These are phyloP conservation scores for Tylopilus vinaceipallidus DNA, from an alignment of 768 basidiomycete species.

Conservation along the genomic window DNA sequence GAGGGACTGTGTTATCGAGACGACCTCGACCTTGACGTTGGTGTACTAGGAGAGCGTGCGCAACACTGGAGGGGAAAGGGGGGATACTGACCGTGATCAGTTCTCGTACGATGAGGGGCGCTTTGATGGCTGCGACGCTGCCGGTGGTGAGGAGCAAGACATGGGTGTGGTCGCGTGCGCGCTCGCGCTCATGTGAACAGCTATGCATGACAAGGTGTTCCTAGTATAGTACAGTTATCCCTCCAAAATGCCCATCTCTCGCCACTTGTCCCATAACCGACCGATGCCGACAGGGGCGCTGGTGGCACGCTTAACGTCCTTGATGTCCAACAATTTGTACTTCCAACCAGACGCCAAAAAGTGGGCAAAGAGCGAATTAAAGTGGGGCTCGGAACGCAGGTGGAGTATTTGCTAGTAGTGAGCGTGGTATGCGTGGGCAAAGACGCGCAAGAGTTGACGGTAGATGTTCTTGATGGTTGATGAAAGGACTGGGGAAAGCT, in stretches of 20 bases:
- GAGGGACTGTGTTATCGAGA: slow-evolving; percentile 75
- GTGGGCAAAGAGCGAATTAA: slow-evolving; percentile 97
- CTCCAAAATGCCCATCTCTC: slow-evolving; percentile 76
- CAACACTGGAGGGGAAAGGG: not conserved
- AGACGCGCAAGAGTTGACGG: slow-evolving; percentile 93
- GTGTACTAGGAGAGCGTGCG: slow-evolving; percentile 49
- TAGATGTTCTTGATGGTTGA: slow-evolving; percentile 91
- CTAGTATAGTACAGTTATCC: slow-evolving; percentile 24
- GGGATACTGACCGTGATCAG: slow-evolving; percentile 62
- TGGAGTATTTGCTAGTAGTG: slow-evolving; percentile 92
- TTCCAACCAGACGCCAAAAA: slow-evolving; percentile 95
- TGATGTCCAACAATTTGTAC: slow-evolving; percentile 86
- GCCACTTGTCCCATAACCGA: slow-evolving; percentile 86
- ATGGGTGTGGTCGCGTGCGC: slow-evolving; percentile 39
- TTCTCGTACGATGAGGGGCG: slow-evolving; percentile 81
- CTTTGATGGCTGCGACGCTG: slow-evolving; percentile 95
- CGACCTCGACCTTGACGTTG: slow-evolving; percentile 78
- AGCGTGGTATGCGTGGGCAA: slow-evolving; percentile 95
- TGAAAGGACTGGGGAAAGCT: slow-evolving; percentile 85
- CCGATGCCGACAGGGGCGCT: slow-evolving; percentile 68
- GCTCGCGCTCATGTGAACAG: slow-evolving; percentile 28
- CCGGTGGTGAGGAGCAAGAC: slow-evolving; percentile 87
- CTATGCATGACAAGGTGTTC: slow-evolving; percentile 7
- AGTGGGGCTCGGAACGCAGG: slow-evolving; percentile 90
- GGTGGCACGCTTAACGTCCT: slow-evolving; percentile 76